phyloP scores from a whole-genome alignment of 2,329 filamentous ascomycete genomes.

The Apiospora sp. region DNA sequence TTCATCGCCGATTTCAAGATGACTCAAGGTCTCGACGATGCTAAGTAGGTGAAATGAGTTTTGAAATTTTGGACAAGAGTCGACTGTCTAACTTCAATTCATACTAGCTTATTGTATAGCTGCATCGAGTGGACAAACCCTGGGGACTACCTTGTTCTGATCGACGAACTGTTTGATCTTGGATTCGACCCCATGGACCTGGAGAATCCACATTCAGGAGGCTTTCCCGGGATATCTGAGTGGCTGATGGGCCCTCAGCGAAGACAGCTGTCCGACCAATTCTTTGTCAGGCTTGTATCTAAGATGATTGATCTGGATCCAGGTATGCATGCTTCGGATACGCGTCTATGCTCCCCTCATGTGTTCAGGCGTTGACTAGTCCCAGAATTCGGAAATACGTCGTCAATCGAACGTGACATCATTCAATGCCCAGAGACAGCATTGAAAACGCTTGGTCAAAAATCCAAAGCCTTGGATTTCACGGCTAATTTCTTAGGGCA shows the following conservation, averaged over 20 bases:
- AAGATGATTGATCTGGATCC: not conserved
- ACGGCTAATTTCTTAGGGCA: constrained; percentile 19
- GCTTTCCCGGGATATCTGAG: too few species aligned
- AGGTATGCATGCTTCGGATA: not conserved
- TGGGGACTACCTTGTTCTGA: not conserved
- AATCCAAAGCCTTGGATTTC: not conserved
- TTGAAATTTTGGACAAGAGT: too few species aligned
- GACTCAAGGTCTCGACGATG: constrained; percentile 6
- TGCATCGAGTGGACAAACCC: too few species aligned
- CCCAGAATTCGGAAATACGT: constrained; percentile 23
- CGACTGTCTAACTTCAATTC: too few species aligned
- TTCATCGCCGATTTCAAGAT: not conserved
- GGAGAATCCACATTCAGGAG: too few species aligned
- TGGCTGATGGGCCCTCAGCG: too few species aligned
- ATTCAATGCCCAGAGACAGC: not conserved
- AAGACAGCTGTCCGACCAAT: too few species aligned
- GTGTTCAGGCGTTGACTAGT: not conserved
- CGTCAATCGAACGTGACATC: constrained; percentile 9
- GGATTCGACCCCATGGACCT: not conserved
- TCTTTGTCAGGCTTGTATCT: not conserved
- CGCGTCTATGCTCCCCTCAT: too few species aligned
- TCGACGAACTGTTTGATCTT: constrained; percentile 14
- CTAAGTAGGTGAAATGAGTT: not conserved
- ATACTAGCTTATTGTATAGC: too few species aligned
- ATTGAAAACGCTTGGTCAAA: not conserved